Percentiles rank a stretch among this genome's conserved stretches.
Evolutionary conservation across 495 filamentous ascomycete genomes (phyloP).

Genomic region (Aspergillus panamensis): DNA sequence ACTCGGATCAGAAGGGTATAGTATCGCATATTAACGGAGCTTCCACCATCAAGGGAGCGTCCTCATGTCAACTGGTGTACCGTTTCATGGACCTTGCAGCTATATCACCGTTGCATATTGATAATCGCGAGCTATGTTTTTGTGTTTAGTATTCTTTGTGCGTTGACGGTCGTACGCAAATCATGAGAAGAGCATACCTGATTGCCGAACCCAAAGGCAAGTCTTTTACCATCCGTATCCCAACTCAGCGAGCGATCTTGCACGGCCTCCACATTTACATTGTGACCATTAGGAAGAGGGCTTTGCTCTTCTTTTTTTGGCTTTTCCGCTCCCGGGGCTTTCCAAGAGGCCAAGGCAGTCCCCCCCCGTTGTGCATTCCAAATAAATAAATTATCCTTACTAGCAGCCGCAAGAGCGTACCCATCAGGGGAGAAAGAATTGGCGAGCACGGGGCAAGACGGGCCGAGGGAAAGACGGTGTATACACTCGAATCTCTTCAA

Average conservation of each 20-base stretch:
- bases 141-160: slow-evolving; percentile 11
- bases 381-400: slow-evolving; percentile 60
- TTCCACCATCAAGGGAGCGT: background rate
- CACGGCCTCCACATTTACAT: slow-evolving; percentile 31
- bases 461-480: slow-evolving; percentile 42
- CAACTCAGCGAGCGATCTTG: slow-evolving; percentile 60
- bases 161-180: background rate
- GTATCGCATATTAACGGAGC: slow-evolving; percentile 8
- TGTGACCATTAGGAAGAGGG: slow-evolving; percentile 37
- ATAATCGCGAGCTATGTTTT: slow-evolving; percentile 40
- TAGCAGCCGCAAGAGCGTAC: slow-evolving; percentile 64
- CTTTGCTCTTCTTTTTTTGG: slow-evolving; percentile 30
- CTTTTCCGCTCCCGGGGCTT: slow-evolving; percentile 28
- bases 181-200: slow-evolving; percentile 49
- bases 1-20: slow-evolving; percentile 10
- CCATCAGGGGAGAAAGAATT: slow-evolving; percentile 72
- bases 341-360: slow-evolving; percentile 66
- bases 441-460: slow-evolving; percentile 53
- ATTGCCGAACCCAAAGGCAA: slow-evolving; percentile 69
- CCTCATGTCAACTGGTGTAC: background rate
- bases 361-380: slow-evolving; percentile 68
- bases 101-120: slow-evolving; percentile 42
- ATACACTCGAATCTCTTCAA: slow-evolving; percentile 56
- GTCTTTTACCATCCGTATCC: slow-evolving; percentile 70
- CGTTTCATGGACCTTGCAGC: background rate